Percentiles rank a stretch among this genome's conserved stretches.
Conservation (phyloP, 768 basidiomycete species). For the Mycena sanguinolenta region DNA sequence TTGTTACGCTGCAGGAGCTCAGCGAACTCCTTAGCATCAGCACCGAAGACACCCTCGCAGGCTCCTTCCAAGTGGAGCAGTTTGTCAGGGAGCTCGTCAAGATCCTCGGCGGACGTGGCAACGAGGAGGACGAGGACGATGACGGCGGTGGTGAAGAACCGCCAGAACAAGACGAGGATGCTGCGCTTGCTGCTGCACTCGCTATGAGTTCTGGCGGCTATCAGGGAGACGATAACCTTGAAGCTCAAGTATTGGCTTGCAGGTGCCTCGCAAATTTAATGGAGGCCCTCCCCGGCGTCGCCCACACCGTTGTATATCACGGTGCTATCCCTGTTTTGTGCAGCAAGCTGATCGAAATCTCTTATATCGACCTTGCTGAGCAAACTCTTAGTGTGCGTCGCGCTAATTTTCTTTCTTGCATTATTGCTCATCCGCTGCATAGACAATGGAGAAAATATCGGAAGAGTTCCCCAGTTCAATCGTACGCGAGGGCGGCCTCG, state of each 20-base stretch:
- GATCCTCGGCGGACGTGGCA: slow-evolving; percentile 87
- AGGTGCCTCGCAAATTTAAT: slow-evolving; percentile 97
- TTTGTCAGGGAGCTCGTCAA: slow-evolving; percentile 94
- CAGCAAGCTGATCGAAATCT: slow-evolving; percentile 96
- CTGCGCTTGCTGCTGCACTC: slow-evolving; percentile 88
- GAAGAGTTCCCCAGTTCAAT: slow-evolving; percentile 97
- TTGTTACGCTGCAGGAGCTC: slow-evolving; percentile 93
- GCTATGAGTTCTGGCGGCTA: slow-evolving; percentile 84
- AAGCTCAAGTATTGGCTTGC: slow-evolving; percentile 96
- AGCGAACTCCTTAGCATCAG: slow-evolving; percentile 96
- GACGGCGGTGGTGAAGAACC: slow-evolving; percentile 77
- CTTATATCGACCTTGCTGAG: slow-evolving; percentile 97
- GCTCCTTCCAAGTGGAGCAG: slow-evolving; percentile 94
- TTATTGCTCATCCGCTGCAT: slow-evolving; percentile 11
- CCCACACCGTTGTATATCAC: slow-evolving; percentile 97
- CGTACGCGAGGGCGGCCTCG: slow-evolving; percentile 94
- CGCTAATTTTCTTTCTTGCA: slow-evolving; percentile 32
- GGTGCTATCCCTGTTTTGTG: slow-evolving; percentile 98
- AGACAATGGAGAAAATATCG: slow-evolving; percentile 99
- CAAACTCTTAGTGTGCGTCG: slow-evolving; percentile 94
- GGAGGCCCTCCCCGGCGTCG: slow-evolving; percentile 98
- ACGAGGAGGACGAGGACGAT: slow-evolving; percentile 79
- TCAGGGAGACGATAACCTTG: slow-evolving; percentile 88
- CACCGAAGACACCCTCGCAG: slow-evolving; percentile 96
- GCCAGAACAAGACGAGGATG: slow-evolving; percentile 83